Evolutionary conservation across 176 grass and related monocot genomes (phyloP), one percentile per base, ranked within the genome.

Genomic region (Cenchrus purpureus): DNA sequence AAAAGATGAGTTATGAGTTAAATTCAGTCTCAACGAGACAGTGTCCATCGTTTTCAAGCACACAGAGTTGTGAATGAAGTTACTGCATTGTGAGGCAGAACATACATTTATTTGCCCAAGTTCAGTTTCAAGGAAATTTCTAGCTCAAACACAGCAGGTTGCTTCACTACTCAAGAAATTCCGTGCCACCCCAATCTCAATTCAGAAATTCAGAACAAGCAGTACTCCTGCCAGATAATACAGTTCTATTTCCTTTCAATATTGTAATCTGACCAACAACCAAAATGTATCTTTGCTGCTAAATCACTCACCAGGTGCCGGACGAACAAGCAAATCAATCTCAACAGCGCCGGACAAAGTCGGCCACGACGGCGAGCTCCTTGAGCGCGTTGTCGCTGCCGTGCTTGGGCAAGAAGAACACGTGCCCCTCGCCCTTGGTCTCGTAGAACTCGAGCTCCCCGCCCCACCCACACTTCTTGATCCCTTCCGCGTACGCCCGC

Each of bases 391-490:
- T 90, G 13, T 97, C 87, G 10, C 66, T 80, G 51, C 87, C 83
- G 65, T 79, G 78, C 69, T 93, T 91, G 8, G 55, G 57, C 64
- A 93, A 50, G 84, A 91, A 91, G 87, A 85, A 97, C 75, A 85
- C 89, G 20, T 97, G 94, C 44, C 8, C 62, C 65, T 93, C 94
- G 56, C 87, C 91, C 31, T 81, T 52, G 15, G 94, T 83, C 82
- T 97, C 91, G 53, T 87, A 59, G 76, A 91, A 63, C 78, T 89
- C 16, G 28, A 90, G 54, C 60, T 92, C 88, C 20, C 90, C 90
- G 34, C 80, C 84, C 94, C 94, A 97, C 40, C 90, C 90, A 58
- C 84, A 90, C 29, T 82, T 88, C 86, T 84, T 83, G 76, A 97
- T 68, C 61, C 69, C 78, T 73, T 88, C 86, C 15, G 88, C 88